Percentiles rank a stretch among this genome's conserved stretches.
Evolutionary conservation across 768 basidiomycete genomes (phyloP).

Genomic region (Ephemerocybe angulata): DNA sequence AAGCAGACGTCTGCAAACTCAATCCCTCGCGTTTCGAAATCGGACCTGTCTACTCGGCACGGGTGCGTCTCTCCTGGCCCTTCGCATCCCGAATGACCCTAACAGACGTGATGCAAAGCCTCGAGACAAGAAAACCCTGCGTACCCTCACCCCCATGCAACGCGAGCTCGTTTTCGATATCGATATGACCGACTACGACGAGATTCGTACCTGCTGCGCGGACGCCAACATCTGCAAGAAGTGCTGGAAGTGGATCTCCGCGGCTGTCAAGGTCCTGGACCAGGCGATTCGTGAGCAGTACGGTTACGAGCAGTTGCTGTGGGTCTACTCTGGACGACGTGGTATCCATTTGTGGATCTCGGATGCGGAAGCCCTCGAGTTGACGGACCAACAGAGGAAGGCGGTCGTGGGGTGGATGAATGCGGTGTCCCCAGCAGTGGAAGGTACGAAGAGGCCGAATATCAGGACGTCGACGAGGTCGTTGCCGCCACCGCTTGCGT

Average conservation of each 20-base stretch:
- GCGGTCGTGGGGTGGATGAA: constrained; percentile 86
- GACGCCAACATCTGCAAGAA: constrained; percentile 85
- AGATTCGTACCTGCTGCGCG: constrained; percentile 91
- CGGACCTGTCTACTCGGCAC: constrained; percentile 86
- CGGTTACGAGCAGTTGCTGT: constrained; percentile 84
- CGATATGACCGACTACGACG: constrained; percentile 99
- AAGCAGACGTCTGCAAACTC: constrained; percentile 78
- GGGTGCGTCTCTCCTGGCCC: constrained; percentile 47
- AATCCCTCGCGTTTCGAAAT: constrained; percentile 97
- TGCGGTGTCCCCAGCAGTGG: constrained; percentile 76
- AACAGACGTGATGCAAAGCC: constrained; percentile 55
- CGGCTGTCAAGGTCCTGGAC: constrained; percentile 87
- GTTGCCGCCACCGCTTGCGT: constrained; percentile 77
- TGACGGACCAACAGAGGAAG: constrained; percentile 89
- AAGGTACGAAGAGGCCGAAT: constrained; percentile 79
- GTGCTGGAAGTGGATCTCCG: constrained; percentile 94
- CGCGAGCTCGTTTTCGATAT: constrained; percentile 99
- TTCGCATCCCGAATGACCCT: neutral
- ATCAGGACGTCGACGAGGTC: constrained; percentile 45
- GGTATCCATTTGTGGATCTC: constrained; percentile 99
- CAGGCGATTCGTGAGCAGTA: constrained; percentile 79
- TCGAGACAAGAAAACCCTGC: constrained; percentile 79
- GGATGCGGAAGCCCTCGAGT: constrained; percentile 79
- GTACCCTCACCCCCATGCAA: constrained; percentile 62
- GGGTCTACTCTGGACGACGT: constrained; percentile 98